phyloP scores from a whole-genome alignment of 169 alveolate species.

The Fabrea salina region DNA sequence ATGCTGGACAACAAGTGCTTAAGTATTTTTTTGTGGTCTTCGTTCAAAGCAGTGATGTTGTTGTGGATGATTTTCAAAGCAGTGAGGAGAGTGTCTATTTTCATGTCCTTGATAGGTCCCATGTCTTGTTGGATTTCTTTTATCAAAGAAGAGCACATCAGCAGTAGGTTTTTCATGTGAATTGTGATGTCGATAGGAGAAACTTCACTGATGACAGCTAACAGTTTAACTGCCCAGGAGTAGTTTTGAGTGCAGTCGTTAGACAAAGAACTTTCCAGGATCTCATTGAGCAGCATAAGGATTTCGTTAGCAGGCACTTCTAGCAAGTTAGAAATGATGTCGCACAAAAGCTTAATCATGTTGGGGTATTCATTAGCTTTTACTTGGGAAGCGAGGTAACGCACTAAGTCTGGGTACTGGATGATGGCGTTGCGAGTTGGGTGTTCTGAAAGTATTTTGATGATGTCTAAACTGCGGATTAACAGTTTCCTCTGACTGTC shows the following conservation, averaged over 20 bases:
- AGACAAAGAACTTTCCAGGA: neutral
- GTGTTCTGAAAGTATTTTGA: constrained; percentile 15
- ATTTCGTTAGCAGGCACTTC: neutral
- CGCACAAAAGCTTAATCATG: constrained; percentile 15
- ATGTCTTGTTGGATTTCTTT: constrained; percentile 5
- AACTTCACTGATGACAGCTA: neutral
- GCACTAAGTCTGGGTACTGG: constrained; percentile 18
- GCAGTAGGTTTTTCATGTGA: constrained; percentile 22
- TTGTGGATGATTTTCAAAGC: constrained; percentile 2
- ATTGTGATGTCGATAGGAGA: constrained; percentile 1
- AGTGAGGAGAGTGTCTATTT: constrained; percentile 4
- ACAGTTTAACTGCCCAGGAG: neutral
- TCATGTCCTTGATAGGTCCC: neutral
- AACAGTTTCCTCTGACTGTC: constrained; percentile 29
- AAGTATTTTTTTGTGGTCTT: neutral
- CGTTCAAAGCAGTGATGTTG: neutral
- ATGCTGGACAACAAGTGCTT: neutral
- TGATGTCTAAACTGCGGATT: constrained; percentile 25
- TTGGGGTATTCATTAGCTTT: constrained; percentile 5
- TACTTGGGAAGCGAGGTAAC: constrained; percentile 21
- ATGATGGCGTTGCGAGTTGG: constrained; percentile 1
- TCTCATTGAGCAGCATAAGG: constrained; percentile 4
- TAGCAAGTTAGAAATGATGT: neutral
- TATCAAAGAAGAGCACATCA: neutral
- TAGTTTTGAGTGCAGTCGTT: neutral